phyloP scores from a whole-genome alignment of 139 green algal genomes.

The Tetradesmus lagerheimii region DNA sequence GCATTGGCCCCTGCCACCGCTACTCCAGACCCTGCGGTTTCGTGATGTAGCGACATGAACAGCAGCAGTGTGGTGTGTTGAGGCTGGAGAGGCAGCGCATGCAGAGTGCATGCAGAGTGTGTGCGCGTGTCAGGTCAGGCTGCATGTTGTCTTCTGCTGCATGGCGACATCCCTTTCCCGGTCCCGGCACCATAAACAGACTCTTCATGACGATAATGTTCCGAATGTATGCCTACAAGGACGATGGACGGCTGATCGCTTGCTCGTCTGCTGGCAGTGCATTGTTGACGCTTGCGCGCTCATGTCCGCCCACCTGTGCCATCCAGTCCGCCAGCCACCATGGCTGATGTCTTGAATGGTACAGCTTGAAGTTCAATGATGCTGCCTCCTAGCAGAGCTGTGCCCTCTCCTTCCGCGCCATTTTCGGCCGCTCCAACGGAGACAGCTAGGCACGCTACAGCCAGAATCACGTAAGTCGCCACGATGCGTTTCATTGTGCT shows the following conservation, averaged over 20 bases:
- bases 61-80: background rate
- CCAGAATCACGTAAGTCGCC: background rate
- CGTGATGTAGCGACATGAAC: no score
- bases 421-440: background rate
- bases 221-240: no score
- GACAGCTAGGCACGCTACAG: background rate
- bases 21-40: background rate
- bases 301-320: background rate
- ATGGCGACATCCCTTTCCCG: no score
- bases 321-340: background rate
- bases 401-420: background rate
- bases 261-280: background rate
- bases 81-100: background rate
- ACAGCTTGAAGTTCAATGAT: background rate
- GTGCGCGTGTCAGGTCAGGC: no score
- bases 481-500: background rate
- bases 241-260: no score
- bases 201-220: no score
- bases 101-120: no score
- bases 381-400: background rate
- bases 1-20: background rate
- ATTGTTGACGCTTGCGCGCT: background rate
- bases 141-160: no score
- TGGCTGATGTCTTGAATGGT: background rate
- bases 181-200: no score